Evolutionary conservation across 805 yeast species (phyloP).

Genomic region (Saturnispora besseyi): DNA sequence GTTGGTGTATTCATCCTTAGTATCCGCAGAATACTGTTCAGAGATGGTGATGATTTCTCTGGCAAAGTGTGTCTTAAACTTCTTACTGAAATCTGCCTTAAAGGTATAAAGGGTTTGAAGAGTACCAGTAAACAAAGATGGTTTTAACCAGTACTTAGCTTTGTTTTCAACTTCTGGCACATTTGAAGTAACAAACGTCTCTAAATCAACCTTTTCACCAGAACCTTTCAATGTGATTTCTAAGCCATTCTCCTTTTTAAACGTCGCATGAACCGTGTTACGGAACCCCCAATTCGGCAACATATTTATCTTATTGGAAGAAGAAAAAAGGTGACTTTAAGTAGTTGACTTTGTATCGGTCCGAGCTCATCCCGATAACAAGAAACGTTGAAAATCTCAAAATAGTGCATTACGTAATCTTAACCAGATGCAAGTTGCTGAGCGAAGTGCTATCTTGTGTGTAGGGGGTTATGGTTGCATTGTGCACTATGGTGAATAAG

Average conservation of each 20-base stretch:
- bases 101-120: conserved; percentile 43
- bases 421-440: too few relatives aligned
- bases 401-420: too few relatives aligned
- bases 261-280: conserved; percentile 22
- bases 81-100: conserved; percentile 33
- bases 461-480: too few relatives aligned
- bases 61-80: conserved; percentile 37
- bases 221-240: conserved; percentile 19
- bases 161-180: conserved; percentile 35
- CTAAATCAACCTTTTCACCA: conserved; percentile 19
- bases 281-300: conserved; percentile 28
- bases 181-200: conserved; percentile 28
- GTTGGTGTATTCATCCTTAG: conserved; percentile 13
- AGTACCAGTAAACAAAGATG: conserved; percentile 39
- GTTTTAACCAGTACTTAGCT: conserved; percentile 35
- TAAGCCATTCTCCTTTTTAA: conserved; percentile 19
- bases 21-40: conserved; percentile 7
- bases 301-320: background rate
- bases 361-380: background rate
- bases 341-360: background rate
- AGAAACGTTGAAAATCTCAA: too few relatives aligned
- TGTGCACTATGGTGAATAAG: too few relatives aligned
- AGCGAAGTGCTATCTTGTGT: too few relatives aligned
- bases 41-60: conserved; percentile 33
- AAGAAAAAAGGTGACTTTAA: background rate